Base-by-base conservation (phyloP, 306 rosid species). In the Macrotyloma uniflorum region DNA sequence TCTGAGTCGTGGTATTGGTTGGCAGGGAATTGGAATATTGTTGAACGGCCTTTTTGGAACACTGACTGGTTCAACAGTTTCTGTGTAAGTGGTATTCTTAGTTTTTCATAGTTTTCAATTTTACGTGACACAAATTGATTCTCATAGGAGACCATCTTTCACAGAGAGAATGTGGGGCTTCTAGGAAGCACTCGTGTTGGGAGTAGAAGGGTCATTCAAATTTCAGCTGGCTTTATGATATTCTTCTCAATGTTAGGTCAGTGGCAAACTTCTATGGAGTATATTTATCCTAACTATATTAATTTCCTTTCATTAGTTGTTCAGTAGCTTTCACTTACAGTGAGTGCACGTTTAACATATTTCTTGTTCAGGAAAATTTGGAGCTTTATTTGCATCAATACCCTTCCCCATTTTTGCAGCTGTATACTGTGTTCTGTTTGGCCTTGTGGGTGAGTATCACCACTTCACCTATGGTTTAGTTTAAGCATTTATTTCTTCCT, bases 141-240 rank as follows among this genome's bases (percentile, higher is more conserved):
- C 20, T 69, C 10, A 40, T 22, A 8, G 22, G 46, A 38, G 61
- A 47, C 28, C 46, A 75, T 70, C 47, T 46, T 66, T 69, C 70
- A 55, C 93, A 96, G 99, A 70, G 99, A 96, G 85, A 96, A 96
- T 80, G 91, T 96, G 18, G 99, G 99, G 65, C 94, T 96, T 71
- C 96, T 96, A 16, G 99, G 99, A 70, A 96, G 99, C 84, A 96
- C 98, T 43, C 97, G 98, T 4, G 98, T 96, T 58, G 99, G 99
- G 23, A 96, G 99, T 80, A 94, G 99, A 42, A 87, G 99, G 78
- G 98, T 96, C 83, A 82, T 96, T 87, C 99, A 96, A 91, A 88
- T 96, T 83, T 91, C 99, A 18, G 94, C 99, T 22, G 98, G 99
- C 42, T 96, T 96, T 83, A 96, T 96, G 98, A 91, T 96, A 83